A percentile compares a stretch with the other conserved stretches of the same genome.
These are phyloP conservation scores for Termitomyces sp. DNA, from an alignment of 768 basidiomycete species.

Conservation along the genomic window DNA sequence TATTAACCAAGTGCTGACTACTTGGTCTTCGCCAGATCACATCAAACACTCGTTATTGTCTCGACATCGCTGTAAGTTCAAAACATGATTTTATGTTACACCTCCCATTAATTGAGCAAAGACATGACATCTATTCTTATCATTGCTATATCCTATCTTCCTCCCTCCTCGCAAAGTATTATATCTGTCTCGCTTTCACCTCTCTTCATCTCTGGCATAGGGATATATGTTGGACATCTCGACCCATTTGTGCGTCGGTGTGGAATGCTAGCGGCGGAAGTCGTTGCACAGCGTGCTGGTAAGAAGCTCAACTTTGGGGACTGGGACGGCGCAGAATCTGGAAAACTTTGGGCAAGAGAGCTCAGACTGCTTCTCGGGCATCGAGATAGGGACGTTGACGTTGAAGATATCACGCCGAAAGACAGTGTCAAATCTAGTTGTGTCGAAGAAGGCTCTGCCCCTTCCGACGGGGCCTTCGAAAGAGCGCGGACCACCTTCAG, in stretches of 20 bases:
- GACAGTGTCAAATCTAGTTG: background rate
- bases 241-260: slow-evolving; percentile 75
- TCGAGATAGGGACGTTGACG: slow-evolving; percentile 48
- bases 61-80: slow-evolving; percentile 65
- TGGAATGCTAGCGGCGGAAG: slow-evolving; percentile 91
- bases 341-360: slow-evolving; percentile 57
- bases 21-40: slow-evolving; percentile 76
- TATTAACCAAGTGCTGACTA: slow-evolving; percentile 44
- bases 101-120: slow-evolving; percentile 23
- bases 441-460: background rate
- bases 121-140: slow-evolving; percentile 74
- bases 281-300: slow-evolving; percentile 55
- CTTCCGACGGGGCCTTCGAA: background rate
- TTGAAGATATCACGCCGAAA: slow-evolving; percentile 13
- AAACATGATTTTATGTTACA: background rate
- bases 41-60: slow-evolving; percentile 75
- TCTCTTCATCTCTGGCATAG: slow-evolving; percentile 62
- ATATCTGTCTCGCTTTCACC: slow-evolving; percentile 47
- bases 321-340: slow-evolving; percentile 77
- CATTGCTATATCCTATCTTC: slow-evolving; percentile 56
- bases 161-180: slow-evolving; percentile 40
- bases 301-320: slow-evolving; percentile 74
- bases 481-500: slow-evolving; percentile 18
- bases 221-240: slow-evolving; percentile 72
- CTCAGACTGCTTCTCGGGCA: slow-evolving; percentile 48